Evolutionary conservation across 1,139 yeast genomes (phyloP).

Genomic region (Spathaspora sp.): DNA sequence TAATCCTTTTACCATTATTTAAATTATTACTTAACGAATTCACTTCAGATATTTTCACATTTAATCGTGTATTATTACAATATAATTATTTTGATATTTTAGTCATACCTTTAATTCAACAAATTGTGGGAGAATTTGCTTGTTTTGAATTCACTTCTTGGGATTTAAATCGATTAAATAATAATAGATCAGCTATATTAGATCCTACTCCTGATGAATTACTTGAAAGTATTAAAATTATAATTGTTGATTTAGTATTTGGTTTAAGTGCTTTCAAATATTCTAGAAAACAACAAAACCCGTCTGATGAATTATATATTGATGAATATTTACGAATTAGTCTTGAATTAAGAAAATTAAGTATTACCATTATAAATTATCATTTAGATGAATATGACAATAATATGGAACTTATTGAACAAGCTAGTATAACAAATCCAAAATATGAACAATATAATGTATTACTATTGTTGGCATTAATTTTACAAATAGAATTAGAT

Average conservation of each 20-base stretch:
- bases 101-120: conserved; percentile 31
- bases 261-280: conserved; percentile 30
- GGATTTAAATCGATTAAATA: conserved; percentile 13
- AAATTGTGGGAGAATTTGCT: conserved; percentile 32
- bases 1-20: conserved; percentile 19
- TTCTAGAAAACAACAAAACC: conserved; percentile 10
- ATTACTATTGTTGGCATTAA: conserved; percentile 28
- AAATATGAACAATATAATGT: conserved; percentile 22
- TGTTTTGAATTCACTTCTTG: conserved; percentile 22
- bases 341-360: conserved; percentile 39
- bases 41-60: conserved; percentile 21
- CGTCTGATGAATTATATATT: conserved; percentile 17
- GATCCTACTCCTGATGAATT: conserved; percentile 12
- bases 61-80: conserved; percentile 19
- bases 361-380: conserved; percentile 34
- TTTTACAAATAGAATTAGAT: conserved; percentile 41
- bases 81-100: conserved; percentile 30
- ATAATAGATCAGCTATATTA: conserved; percentile 11
- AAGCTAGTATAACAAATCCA: conserved; percentile 5
- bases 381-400: conserved; percentile 46
- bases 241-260: conserved; percentile 25
- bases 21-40: conserved; percentile 19
- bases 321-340: conserved; percentile 30
- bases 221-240: conserved; percentile 23
- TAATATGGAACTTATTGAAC: conserved; percentile 17